Conservation (phyloP, 495 filamentous ascomycete genomes). For the Hyphodiscus hymeniophilus region DNA sequence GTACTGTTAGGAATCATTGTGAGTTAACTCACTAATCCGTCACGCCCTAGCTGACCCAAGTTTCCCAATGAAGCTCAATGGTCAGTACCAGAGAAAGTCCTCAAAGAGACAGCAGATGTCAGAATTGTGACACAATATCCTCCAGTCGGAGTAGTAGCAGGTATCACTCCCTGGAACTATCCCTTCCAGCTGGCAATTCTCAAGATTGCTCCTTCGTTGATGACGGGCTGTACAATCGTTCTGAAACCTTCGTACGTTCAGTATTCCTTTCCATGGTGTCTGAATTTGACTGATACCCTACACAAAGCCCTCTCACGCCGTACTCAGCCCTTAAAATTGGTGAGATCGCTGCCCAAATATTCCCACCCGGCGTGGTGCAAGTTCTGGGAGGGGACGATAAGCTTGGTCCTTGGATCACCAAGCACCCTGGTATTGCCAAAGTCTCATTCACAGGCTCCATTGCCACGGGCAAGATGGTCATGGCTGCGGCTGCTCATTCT, state of each 20-base stretch:
- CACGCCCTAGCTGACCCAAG: too few relatives aligned
- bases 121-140: constrained; percentile 27
- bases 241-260: constrained; percentile 40
- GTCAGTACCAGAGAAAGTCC: constrained; percentile 11
- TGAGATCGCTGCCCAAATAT: constrained; percentile 44
- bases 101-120: constrained; percentile 30
- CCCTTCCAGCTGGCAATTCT: constrained; percentile 31
- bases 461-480: constrained; percentile 46
- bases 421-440: constrained; percentile 51
- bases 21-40: too few relatives aligned
- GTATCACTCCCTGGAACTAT: constrained; percentile 46
- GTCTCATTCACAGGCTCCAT: constrained; percentile 53
- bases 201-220: constrained; percentile 35
- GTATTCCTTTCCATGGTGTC: too few relatives aligned
- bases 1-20: too few relatives aligned
- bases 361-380: constrained; percentile 52
- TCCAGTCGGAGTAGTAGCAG: constrained; percentile 32
- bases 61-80: too few relatives aligned
- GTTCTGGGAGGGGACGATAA: constrained; percentile 46
- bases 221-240: constrained; percentile 40
- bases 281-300: too few relatives aligned
- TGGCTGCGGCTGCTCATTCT: constrained; percentile 39
- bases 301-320: constrained; percentile 48
- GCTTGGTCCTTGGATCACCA: constrained; percentile 42
- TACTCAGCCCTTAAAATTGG: constrained; percentile 49